Evolutionary conservation across 2,329 filamentous ascomycete species (phyloP).

Genomic region (Calonectria pseudoturangicola): DNA sequence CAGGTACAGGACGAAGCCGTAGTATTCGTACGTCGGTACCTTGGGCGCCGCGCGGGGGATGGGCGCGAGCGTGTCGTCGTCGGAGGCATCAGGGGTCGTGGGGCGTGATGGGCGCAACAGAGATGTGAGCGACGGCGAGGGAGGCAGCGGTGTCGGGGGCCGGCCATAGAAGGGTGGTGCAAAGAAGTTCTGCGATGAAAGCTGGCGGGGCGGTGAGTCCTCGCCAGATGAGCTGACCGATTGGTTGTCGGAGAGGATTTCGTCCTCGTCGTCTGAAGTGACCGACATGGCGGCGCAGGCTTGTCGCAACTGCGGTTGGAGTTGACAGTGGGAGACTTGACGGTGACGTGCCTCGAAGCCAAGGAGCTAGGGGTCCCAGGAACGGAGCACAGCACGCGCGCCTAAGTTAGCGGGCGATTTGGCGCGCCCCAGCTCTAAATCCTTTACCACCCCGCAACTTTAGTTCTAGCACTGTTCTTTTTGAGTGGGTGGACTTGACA

Average conservation of each 20-base stretch:
- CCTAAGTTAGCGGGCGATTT: constrained; percentile 25
- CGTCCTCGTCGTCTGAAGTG: constrained; percentile 62
- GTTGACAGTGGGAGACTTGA: constrained; percentile 15
- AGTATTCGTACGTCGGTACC: constrained; percentile 99
- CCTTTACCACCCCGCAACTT: constrained; percentile 32
- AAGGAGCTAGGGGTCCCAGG: constrained; percentile 27
- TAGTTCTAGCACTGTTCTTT: constrained; percentile 23
- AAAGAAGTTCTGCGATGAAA: constrained; percentile 72
- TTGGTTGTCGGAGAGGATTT: constrained; percentile 60
- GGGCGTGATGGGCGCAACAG: constrained; percentile 93
- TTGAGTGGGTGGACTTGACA: background rate
- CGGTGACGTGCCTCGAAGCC: constrained; percentile 10
- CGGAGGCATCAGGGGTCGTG: constrained; percentile 93
- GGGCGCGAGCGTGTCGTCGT: constrained; percentile 89
- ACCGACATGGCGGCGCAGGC: constrained; percentile 54
- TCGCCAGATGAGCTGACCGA: constrained; percentile 59
- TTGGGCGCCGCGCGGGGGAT: constrained; percentile 91
- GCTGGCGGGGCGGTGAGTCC: constrained; percentile 65
- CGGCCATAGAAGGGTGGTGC: constrained; percentile 96
- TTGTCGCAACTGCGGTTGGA: constrained; percentile 17
- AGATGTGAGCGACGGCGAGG: constrained; percentile 93
- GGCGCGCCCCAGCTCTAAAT: constrained; percentile 37
- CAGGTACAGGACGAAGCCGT: constrained; percentile 97
- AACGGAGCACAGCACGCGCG: constrained; percentile 34
- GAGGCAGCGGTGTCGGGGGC: constrained; percentile 94